phyloP scores from a whole-genome alignment of 2,329 filamentous ascomycete species.

The Botrytis fabae region DNA sequence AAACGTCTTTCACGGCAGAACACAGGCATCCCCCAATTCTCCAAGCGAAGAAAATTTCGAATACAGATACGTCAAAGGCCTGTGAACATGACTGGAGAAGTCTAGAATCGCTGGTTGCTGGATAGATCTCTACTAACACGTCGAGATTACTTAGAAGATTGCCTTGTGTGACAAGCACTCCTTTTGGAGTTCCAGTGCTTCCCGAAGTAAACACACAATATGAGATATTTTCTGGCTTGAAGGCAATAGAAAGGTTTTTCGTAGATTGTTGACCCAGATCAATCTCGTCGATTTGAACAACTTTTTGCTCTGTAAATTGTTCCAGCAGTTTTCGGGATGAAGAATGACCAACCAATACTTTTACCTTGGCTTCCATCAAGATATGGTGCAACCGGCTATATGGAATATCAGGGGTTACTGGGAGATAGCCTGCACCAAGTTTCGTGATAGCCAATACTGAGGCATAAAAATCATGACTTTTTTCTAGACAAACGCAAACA shows the following conservation, averaged over 20 bases:
- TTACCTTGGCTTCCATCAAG: conserved; percentile 58
- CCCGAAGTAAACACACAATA: conserved; percentile 85
- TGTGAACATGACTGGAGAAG: conserved; percentile 82
- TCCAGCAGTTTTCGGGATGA: conserved; percentile 36
- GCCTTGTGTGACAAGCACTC: conserved; percentile 72
- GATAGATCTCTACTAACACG: conserved; percentile 66
- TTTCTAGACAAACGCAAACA: conserved; percentile 76
- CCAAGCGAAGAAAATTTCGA: conserved; percentile 89
- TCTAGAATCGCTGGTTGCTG: conserved; percentile 49
- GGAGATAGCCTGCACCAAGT: conserved; percentile 75
- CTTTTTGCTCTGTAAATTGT: conserved; percentile 26
- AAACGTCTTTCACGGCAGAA: conserved; percentile 68
- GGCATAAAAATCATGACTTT: conserved; percentile 70
- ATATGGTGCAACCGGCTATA: conserved; percentile 60
- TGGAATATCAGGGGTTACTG: conserved; percentile 73
- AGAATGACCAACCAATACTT: conserved; percentile 46
- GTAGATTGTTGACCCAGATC: conserved; percentile 29
- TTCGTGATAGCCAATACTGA: conserved; percentile 75
- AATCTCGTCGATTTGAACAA: conserved; percentile 39
- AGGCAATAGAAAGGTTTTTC: conserved; percentile 28
- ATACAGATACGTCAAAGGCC: conserved; percentile 84
- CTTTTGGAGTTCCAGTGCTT: conserved; percentile 75
- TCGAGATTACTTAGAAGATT: conserved; percentile 78
- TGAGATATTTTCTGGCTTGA: conserved; percentile 47
- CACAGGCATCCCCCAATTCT: conserved; percentile 76